These are phyloP conservation scores for Pyronema omphalodes DNA, from an alignment of 495 filamentous ascomycete genomes.

Conservation along the genomic window DNA sequence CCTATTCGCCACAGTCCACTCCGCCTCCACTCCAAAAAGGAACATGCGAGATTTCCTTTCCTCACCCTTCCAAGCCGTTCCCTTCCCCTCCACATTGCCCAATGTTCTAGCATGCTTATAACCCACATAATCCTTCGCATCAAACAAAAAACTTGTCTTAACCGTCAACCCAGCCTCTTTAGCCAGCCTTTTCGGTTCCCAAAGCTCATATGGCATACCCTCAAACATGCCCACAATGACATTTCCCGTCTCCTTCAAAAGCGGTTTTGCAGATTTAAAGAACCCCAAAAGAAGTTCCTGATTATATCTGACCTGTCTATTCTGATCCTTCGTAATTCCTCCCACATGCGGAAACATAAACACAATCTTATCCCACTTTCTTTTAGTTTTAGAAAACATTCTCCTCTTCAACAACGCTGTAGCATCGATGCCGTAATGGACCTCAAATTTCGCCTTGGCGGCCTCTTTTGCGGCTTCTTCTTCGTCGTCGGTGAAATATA, in stretches of 20 bases:
- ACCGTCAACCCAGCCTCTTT: slow-evolving; percentile 60
- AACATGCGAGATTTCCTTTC: slow-evolving; percentile 57
- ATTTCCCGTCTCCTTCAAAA: slow-evolving; percentile 36
- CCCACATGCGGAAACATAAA: slow-evolving; percentile 98
- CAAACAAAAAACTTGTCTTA: slow-evolving; percentile 59
- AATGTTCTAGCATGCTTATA: slow-evolving; percentile 80
- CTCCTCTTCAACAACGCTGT: slow-evolving; percentile 34
- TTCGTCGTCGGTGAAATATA: background rate
- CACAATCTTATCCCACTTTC: slow-evolving; percentile 50
- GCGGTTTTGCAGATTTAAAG: slow-evolving; percentile 38
- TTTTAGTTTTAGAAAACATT: background rate
- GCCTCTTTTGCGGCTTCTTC: background rate
- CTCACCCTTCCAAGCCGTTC: slow-evolving; percentile 58
- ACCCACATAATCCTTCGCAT: slow-evolving; percentile 41
- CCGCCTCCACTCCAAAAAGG: slow-evolving; percentile 39
- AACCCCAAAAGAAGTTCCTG: slow-evolving; percentile 75
- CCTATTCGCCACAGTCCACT: background rate
- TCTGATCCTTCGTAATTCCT: slow-evolving; percentile 77
- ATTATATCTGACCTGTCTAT: slow-evolving; percentile 80
- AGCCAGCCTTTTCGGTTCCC: slow-evolving; percentile 79
- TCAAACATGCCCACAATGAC: slow-evolving; percentile 83
- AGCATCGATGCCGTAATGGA: slow-evolving; percentile 59
- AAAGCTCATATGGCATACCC: slow-evolving; percentile 79
- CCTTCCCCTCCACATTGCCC: slow-evolving; percentile 38
- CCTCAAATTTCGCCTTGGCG: background rate